phyloP scores from a whole-genome alignment of 768 basidiomycete genomes.

The Trametes cinnabarina region DNA sequence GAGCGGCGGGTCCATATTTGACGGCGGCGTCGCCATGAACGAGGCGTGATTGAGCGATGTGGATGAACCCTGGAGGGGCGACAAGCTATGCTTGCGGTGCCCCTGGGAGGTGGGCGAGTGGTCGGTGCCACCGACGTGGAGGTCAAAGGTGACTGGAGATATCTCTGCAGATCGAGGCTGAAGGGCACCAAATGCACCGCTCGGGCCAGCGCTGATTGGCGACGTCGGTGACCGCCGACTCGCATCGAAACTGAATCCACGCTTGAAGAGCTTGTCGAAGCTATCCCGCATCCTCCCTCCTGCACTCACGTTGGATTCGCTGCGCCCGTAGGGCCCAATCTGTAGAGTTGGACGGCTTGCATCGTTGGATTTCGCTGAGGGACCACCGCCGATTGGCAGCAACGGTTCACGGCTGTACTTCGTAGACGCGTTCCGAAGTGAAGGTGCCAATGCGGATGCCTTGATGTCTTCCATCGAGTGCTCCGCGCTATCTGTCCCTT shows the following conservation, averaged over 20 bases:
- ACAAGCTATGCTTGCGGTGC: constrained; percentile 22
- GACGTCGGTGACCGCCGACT: constrained; percentile 25
- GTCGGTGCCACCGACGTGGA: constrained; percentile 22
- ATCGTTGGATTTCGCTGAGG: constrained; percentile 19
- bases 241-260: constrained; percentile 42
- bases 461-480: constrained; percentile 32
- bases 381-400: constrained; percentile 47
- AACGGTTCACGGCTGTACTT: constrained; percentile 76
- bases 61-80: constrained; percentile 21
- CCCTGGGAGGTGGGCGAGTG: constrained; percentile 19
- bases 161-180: constrained; percentile 19
- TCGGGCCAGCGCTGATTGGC: constrained; percentile 18
- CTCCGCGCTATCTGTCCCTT: constrained; percentile 35
- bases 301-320: constrained; percentile 26
- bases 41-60: constrained; percentile 20
- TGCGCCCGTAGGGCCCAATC: constrained; percentile 28
- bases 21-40: constrained; percentile 31
- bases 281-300: constrained; percentile 51
- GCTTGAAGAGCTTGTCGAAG: constrained; percentile 58
- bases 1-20: constrained; percentile 32
- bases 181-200: constrained; percentile 17
- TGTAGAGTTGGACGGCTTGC: constrained; percentile 28
- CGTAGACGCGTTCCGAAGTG: constrained; percentile 35
- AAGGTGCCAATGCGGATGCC: constrained; percentile 36
- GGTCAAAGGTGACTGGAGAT: constrained; percentile 28